These are phyloP conservation scores for Mycena polygramma DNA, from an alignment of 768 basidiomycete genomes.

Conservation along the genomic window DNA sequence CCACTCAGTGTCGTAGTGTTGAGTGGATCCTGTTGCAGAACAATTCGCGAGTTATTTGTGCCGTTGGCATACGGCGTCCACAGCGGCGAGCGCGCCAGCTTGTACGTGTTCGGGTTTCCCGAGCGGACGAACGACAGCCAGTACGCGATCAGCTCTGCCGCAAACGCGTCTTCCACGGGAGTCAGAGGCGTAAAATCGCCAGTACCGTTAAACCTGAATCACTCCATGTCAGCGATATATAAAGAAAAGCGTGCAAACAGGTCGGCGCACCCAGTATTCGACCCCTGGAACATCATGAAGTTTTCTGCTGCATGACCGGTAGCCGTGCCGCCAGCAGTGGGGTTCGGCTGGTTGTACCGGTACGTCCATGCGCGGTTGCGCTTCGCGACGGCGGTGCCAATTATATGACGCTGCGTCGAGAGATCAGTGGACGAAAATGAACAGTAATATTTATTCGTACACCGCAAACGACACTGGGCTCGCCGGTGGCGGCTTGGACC, in stretches of 20 bases:
- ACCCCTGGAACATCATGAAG: constrained; percentile 77
- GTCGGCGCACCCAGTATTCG: constrained; percentile 72
- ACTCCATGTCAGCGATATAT: no score
- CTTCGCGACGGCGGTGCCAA: constrained; percentile 57
- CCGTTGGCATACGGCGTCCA: constrained; percentile 58
- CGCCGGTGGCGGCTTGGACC: constrained; percentile 62
- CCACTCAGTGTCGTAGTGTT: constrained; percentile 51
- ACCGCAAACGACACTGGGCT: constrained; percentile 64
- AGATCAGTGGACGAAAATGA: not conserved
- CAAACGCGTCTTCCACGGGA: constrained; percentile 62
- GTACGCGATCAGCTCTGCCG: constrained; percentile 72
- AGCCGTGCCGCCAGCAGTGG: constrained; percentile 51
- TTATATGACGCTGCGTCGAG: constrained; percentile 56
- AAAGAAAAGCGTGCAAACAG: no score
- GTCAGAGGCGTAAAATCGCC: constrained; percentile 62
- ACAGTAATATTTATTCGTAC: constrained; percentile 49
- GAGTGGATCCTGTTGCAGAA: constrained; percentile 55
- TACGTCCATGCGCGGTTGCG: constrained; percentile 62
- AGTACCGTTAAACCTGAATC: constrained; percentile 67
- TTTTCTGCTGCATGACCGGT: constrained; percentile 71
- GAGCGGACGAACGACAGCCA: constrained; percentile 76
- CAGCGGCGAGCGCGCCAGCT: constrained; percentile 61
- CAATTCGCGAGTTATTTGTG: constrained; percentile 55
- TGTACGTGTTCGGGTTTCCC: constrained; percentile 68
- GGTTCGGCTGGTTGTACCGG: constrained; percentile 70